Percentiles rank a stretch among this genome's conserved stretches.
Evolutionary conservation across 140 eudicot genomes (phyloP).

Genomic region (Cichorium intybus): DNA sequence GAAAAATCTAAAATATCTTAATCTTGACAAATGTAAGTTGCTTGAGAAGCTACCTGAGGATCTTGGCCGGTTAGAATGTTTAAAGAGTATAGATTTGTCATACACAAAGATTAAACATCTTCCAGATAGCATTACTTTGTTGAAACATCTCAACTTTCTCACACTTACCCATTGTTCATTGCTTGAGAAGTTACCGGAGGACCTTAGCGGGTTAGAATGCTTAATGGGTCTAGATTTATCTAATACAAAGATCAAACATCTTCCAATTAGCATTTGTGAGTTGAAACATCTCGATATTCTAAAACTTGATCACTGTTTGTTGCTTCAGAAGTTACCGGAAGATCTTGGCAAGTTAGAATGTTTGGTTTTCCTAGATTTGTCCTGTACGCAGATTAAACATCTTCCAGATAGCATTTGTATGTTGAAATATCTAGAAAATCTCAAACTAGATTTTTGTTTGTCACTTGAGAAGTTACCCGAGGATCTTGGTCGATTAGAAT

Average conservation of each 20-base stretch:
- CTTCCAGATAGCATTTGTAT: too few relatives aligned
- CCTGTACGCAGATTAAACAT: too few relatives aligned
- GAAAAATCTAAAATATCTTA: neutral
- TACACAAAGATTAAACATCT: neutral
- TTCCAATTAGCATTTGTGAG: conserved; percentile 5
- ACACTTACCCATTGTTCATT: neutral
- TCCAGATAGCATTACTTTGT: conserved; percentile 1
- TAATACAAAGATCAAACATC: neutral
- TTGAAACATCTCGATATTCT: neutral
- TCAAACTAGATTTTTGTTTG: too few relatives aligned
- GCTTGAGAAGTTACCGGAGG: conserved; percentile 12
- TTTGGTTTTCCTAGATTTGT: too few relatives aligned
- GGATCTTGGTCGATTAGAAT: too few relatives aligned
- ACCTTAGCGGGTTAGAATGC: neutral
- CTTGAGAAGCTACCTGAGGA: conserved; percentile 11
- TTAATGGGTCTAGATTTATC: neutral
- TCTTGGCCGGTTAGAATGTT: conserved; percentile 1
- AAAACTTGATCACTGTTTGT: neutral
- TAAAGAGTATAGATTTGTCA: neutral
- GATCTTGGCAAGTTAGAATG: too few relatives aligned
- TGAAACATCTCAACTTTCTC: too few relatives aligned
- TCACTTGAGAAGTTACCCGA: too few relatives aligned
- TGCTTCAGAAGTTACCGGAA: too few relatives aligned
- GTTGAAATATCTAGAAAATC: too few relatives aligned
- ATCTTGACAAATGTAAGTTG: neutral